Percentiles rank a stretch among this genome's conserved stretches.
Conservation (phyloP, 495 filamentous ascomycete species). For the Physcia stellaris region DNA sequence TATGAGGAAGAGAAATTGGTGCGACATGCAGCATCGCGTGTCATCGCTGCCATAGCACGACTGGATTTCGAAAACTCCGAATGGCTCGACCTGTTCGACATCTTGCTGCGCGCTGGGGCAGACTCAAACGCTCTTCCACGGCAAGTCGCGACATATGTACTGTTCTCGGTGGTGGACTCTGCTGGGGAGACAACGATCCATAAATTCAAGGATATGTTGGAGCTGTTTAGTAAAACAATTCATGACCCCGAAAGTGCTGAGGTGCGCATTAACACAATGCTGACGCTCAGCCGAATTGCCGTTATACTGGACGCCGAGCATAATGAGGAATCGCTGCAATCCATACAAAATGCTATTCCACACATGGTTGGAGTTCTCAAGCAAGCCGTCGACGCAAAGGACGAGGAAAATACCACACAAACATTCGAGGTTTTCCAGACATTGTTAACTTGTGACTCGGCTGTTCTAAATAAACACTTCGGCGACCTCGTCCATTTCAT, state of each 20-base stretch:
- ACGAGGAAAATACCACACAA: slow-evolving; percentile 78
- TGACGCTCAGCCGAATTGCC: slow-evolving; percentile 79
- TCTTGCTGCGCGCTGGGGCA: slow-evolving; percentile 58
- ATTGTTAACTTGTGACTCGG: slow-evolving; percentile 74
- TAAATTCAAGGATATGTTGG: slow-evolving; percentile 62
- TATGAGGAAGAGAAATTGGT: slow-evolving; percentile 59
- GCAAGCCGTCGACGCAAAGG: slow-evolving; percentile 55
- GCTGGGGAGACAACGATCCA: slow-evolving; percentile 67
- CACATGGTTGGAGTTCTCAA: slow-evolving; percentile 84
- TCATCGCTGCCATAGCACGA: slow-evolving; percentile 76
- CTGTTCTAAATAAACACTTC: slow-evolving; percentile 74
- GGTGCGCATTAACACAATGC: slow-evolving; percentile 87
- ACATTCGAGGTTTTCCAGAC: slow-evolving; percentile 97
- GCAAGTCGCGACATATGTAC: slow-evolving; percentile 82
- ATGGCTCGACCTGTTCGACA: slow-evolving; percentile 69
- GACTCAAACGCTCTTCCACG: slow-evolving; percentile 62
- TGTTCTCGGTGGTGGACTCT: slow-evolving; percentile 79
- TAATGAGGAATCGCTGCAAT: slow-evolving; percentile 52
- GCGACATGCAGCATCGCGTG: slow-evolving; percentile 74
- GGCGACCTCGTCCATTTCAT: slow-evolving; percentile 87
- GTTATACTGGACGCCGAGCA: slow-evolving; percentile 81
- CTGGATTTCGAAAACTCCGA: slow-evolving; percentile 76
- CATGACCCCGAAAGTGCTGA: slow-evolving; percentile 78
- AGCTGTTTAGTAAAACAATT: slow-evolving; percentile 76
- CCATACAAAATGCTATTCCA: slow-evolving; percentile 67